These are phyloP conservation scores for Oxytropis ochrocephala DNA, from an alignment of 306 rosid species.

Conservation along the genomic window DNA sequence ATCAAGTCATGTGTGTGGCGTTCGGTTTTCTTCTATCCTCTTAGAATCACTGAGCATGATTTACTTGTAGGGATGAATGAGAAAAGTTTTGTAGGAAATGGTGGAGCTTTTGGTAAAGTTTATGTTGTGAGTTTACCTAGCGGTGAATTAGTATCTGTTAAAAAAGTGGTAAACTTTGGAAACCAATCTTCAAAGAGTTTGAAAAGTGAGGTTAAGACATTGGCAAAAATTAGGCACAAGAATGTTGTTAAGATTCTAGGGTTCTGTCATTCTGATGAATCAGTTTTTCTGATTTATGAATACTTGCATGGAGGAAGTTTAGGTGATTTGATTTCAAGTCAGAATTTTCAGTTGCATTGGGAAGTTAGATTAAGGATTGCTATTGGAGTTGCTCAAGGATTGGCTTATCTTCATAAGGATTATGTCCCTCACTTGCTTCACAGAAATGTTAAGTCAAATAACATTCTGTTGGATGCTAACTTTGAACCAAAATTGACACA, in stretches of 20 bases:
- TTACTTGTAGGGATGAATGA: slow-evolving; percentile 80
- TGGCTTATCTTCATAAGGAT: slow-evolving; percentile 88
- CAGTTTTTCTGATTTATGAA: slow-evolving; percentile 72
- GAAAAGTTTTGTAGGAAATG: slow-evolving; percentile 54
- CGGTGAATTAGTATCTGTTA: slow-evolving; percentile 78
- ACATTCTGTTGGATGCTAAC: slow-evolving; percentile 70
- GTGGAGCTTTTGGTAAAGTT: slow-evolving; percentile 70
- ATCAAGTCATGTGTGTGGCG: slow-evolving; percentile 47
- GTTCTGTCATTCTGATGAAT: slow-evolving; percentile 79
- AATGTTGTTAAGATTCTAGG: slow-evolving; percentile 78
- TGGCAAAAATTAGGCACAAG: slow-evolving; percentile 93
- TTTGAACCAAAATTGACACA: slow-evolving; percentile 86
- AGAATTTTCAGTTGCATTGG: slow-evolving; percentile 61
- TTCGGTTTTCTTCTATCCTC: slow-evolving; percentile 88
- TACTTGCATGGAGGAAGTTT: slow-evolving; percentile 74
- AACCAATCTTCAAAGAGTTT: slow-evolving; percentile 59
- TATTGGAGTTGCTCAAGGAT: slow-evolving; percentile 81
- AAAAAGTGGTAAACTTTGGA: slow-evolving; percentile 75
- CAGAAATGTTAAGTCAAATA: slow-evolving; percentile 77
- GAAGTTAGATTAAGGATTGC: slow-evolving; percentile 67
- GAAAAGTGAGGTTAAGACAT: slow-evolving; percentile 77
- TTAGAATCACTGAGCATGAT: slow-evolving; percentile 83
- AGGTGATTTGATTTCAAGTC: slow-evolving; percentile 60
- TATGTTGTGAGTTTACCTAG: slow-evolving; percentile 65
- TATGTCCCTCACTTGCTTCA: slow-evolving; percentile 86